Percentiles rank a stretch among this genome's conserved stretches.
phyloP scores from a whole-genome alignment of 2,329 filamentous ascomycete genomes.

The Fusarium sp. region DNA sequence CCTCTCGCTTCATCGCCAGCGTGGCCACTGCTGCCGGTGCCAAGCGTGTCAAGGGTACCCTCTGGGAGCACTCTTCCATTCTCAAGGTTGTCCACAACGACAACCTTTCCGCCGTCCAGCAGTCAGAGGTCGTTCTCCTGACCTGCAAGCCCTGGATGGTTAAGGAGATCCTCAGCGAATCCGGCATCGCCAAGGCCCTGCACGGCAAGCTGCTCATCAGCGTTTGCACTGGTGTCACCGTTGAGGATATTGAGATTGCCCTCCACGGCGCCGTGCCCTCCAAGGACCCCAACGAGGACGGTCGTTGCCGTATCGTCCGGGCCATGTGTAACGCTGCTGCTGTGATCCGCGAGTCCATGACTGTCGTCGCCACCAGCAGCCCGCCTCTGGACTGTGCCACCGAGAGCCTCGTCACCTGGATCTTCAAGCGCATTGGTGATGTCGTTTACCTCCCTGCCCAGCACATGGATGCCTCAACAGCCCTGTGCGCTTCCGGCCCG shows the following conservation, averaged over 20 bases:
- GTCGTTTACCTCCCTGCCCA: conserved; percentile 75
- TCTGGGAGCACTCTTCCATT: conserved; percentile 71
- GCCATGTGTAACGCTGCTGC: conserved; percentile 90
- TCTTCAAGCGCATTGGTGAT: conserved; percentile 80
- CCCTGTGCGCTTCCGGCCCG: conserved; percentile 79
- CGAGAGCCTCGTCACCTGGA: conserved; percentile 75
- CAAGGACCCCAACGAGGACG: conserved; percentile 59
- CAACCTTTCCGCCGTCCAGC: conserved; percentile 75
- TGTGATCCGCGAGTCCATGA: conserved; percentile 85
- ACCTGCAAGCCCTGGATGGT: conserved; percentile 86
- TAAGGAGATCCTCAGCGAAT: conserved; percentile 72
- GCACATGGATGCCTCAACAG: conserved; percentile 79
- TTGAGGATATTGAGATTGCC: conserved; percentile 73
- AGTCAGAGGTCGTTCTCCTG: conserved; percentile 80
- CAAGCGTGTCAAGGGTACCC: conserved; percentile 73
- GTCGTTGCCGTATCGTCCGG: conserved; percentile 75
- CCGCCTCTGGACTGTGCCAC: conserved; percentile 68
- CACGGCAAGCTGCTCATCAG: conserved; percentile 84
- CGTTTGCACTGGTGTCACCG: conserved; percentile 82
- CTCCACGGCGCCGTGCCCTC: conserved; percentile 68
- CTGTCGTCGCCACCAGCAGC: conserved; percentile 75
- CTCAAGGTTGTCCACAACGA: conserved; percentile 78
- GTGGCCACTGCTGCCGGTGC: conserved; percentile 78
- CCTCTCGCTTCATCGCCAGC: conserved; percentile 83
- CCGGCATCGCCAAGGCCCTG: conserved; percentile 79